Evolutionary conservation across 2,329 filamentous ascomycete species (phyloP), one percentile per base, ranked within the genome.

Genomic region (Fusarium protoensiforme): DNA sequence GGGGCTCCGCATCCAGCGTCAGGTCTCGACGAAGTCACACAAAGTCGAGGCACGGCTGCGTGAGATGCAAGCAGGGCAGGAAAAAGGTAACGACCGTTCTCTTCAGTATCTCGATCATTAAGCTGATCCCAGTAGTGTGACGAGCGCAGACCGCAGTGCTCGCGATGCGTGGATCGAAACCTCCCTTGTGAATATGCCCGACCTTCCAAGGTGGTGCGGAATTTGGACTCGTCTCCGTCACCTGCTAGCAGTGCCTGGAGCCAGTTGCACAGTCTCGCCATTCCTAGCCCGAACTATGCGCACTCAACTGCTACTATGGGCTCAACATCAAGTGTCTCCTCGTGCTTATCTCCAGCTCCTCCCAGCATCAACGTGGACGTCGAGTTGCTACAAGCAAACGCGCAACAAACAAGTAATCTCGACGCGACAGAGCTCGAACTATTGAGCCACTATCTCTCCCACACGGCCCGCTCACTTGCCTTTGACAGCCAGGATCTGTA

Each of bases 391-490:
- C 36, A 41, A 3, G 58, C 54, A n/a, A 58, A 16, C 2, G 27
- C 60, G 3, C 46, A 56, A 1, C 61, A 61, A 7, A 54, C 36
- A 0, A 18, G 58, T 0, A 53, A 54, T 7, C 75, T 82, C 1
- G 64, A 65, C 7, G 70, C 79, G 1, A 63, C 65, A 16, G 84
- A 85, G 29, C 75, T 85, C 2, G 77, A 80, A 10, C 80, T 86
- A 0, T 67, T 86, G 3, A 78, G 78, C 27, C 83, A 86, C 68
- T 86, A 84, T 51, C 77, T 85, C 41, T 80, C 81, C 0, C 84
- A 85, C 67, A 84, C 84, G 1, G 82, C 83, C 43, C 80, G 70
- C 6, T 78, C 78, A 5, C 75, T 82, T 18, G 79, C 84, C 0
- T 79, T 80, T 31, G 84, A 83, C 22, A 57, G 77, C 2, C 77